Conservation (phyloP, 495 filamentous ascomycete species). For the Aspergillus coremiiformis region DNA sequence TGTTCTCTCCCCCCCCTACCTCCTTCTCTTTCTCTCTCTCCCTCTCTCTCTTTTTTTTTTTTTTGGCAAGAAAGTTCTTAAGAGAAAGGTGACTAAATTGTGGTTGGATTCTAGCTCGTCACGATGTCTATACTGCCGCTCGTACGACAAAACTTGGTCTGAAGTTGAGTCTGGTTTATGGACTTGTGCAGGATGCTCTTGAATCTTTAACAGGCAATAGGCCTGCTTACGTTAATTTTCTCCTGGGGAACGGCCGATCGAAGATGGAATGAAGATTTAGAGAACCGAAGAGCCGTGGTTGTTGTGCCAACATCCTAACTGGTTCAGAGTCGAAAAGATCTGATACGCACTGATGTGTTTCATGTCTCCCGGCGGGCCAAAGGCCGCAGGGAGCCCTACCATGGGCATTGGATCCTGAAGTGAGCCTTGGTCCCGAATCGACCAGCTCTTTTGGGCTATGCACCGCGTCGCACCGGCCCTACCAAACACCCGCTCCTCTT, state of each 20-base stretch:
- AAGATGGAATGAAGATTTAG: conserved; percentile 9
- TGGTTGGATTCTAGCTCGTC: conserved; percentile 51
- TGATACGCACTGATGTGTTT: background rate
- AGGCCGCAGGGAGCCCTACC: background rate
- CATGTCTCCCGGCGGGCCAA: background rate
- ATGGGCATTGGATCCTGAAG: background rate
- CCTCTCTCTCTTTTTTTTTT: too few relatives aligned
- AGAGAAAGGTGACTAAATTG: conserved; percentile 13
- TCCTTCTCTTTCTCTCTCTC: too few relatives aligned
- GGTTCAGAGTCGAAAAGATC: background rate
- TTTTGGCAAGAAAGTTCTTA: background rate
- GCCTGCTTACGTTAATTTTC: conserved; percentile 64
- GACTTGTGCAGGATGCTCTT: conserved; percentile 69
- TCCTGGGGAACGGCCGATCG: conserved; percentile 37
- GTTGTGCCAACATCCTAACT: background rate
- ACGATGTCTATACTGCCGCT: conserved; percentile 74
- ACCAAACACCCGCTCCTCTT: background rate
- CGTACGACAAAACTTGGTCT: conserved; percentile 76
- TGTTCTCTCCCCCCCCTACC: too few relatives aligned
- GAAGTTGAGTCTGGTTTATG: conserved; percentile 69
- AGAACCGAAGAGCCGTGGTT: background rate
- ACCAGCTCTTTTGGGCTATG: background rate
- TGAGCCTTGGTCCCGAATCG: background rate
- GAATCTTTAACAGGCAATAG: conserved; percentile 56
- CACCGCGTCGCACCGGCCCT: background rate